These are phyloP conservation scores for Wickerhamiella allomyrinae DNA, from an alignment of 805 yeast species.

Conservation along the genomic window DNA sequence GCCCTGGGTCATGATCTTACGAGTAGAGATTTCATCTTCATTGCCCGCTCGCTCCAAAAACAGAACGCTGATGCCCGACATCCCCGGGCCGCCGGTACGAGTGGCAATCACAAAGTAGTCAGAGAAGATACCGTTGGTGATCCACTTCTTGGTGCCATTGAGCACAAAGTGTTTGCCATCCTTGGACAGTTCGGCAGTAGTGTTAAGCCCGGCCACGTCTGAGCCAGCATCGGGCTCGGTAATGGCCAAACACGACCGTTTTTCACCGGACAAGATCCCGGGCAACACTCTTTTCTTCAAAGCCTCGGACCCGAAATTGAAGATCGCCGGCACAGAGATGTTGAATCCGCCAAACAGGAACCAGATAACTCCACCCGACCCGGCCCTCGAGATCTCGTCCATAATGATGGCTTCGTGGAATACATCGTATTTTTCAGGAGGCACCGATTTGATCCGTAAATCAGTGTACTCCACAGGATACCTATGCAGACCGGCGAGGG, in stretches of 20 bases:
- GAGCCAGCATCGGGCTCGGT: constrained; percentile 34
- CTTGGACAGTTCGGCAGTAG: constrained; percentile 26
- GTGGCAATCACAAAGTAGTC: constrained; percentile 33
- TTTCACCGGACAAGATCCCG: constrained; percentile 25
- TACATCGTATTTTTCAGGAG: constrained; percentile 26
- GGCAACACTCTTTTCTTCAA: constrained; percentile 27
- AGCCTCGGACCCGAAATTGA: constrained; percentile 23
- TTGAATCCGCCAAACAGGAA: constrained; percentile 28
- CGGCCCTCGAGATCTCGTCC: constrained; percentile 28
- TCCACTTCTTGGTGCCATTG: constrained; percentile 33
- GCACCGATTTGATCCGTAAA: constrained; percentile 25
- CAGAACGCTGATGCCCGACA: constrained; percentile 28
- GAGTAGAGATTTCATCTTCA: constrained; percentile 25
- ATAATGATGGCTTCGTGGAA: constrained; percentile 28
- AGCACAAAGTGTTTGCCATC: constrained; percentile 29
- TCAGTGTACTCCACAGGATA: constrained; percentile 27
- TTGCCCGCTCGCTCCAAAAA: constrained; percentile 24
- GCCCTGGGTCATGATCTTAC: constrained; percentile 29
- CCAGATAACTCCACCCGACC: constrained; percentile 31
- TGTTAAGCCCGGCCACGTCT: constrained; percentile 29
- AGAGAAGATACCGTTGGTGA: constrained; percentile 31
- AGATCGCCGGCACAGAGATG: constrained; percentile 30
- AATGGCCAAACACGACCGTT: constrained; percentile 29
- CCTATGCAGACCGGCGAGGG: constrained; percentile 25
- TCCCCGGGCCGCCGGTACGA: constrained; percentile 31